Percentiles rank a stretch among this genome's conserved stretches.
Conservation (phyloP, 192 early-diverging fungal genomes). For the Lunasporangiospora selenospora region DNA sequence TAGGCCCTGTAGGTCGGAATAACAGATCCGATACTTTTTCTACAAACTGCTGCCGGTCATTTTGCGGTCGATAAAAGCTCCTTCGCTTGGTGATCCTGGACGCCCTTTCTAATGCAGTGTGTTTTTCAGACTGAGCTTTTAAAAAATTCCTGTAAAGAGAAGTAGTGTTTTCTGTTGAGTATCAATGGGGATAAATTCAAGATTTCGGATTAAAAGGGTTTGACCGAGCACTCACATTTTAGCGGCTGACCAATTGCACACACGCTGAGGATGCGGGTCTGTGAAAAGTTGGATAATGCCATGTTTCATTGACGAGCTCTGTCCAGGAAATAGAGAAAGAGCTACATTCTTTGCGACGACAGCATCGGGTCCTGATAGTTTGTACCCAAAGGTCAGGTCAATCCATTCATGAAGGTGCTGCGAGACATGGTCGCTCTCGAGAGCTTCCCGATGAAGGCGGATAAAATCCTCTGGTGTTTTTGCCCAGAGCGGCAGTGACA, state of each 20-base stretch:
- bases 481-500: conserved; percentile 79
- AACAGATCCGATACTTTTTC: conserved; percentile 46
- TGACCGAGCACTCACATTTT: conserved; percentile 23
- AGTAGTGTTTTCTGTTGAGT: neutral
- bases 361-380: conserved; percentile 79
- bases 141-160: conserved; percentile 20
- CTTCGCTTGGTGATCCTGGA: conserved; percentile 37
- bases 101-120: conserved; percentile 35
- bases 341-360: conserved; percentile 82
- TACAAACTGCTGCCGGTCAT: conserved; percentile 31
- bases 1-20: conserved; percentile 33
- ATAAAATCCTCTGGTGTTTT: conserved; percentile 82
- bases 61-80: conserved; percentile 33
- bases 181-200: neutral
- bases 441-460: conserved; percentile 76
- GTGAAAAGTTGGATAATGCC: conserved; percentile 83
- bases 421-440: conserved; percentile 80
- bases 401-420: conserved; percentile 84
- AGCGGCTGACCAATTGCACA: conserved; percentile 54
- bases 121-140: conserved; percentile 8
- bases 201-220: neutral
- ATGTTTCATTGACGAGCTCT: conserved; percentile 82
- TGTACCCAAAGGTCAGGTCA: conserved; percentile 89
- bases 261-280: conserved; percentile 78
- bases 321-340: conserved; percentile 71